These are phyloP conservation scores for sorghum (Sorghum bicolor) DNA, from an alignment of 176 grass and related monocot species.

Conservation along the genomic window DNA sequence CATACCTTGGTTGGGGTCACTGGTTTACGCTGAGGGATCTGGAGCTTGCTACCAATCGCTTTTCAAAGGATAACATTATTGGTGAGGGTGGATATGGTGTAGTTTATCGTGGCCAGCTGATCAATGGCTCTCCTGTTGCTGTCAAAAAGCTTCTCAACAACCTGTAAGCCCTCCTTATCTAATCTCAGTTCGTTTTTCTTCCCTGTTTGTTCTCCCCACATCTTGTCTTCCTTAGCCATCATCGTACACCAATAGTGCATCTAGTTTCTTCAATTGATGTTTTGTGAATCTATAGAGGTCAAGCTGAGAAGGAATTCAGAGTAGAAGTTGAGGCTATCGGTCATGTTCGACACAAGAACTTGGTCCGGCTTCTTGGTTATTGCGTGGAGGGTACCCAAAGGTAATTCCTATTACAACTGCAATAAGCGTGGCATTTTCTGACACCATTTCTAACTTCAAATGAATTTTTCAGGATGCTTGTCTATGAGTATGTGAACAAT, in stretches of 20 bases:
- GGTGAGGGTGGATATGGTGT: conserved; percentile 86
- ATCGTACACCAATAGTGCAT: background rate
- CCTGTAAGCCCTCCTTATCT: conserved; percentile 40
- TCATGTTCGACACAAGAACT: conserved; percentile 91
- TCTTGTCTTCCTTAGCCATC: conserved; percentile 5
- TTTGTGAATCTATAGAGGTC: conserved; percentile 49
- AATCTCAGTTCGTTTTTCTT: background rate
- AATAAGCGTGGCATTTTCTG: background rate
- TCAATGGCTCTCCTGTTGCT: conserved; percentile 71
- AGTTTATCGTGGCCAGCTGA: conserved; percentile 71
- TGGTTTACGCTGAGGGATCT: conserved; percentile 86
- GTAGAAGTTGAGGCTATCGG: conserved; percentile 94
- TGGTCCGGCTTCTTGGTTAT: conserved; percentile 76
- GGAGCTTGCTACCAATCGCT: conserved; percentile 67
- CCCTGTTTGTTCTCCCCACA: background rate
- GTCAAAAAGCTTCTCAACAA: conserved; percentile 86
- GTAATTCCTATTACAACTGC: conserved; percentile 34
- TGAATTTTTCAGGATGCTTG: conserved; percentile 63
- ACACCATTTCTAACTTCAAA: conserved; percentile 7
- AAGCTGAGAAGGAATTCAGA: conserved; percentile 90
- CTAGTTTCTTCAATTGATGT: conserved; percentile 10
- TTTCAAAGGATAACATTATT: conserved; percentile 72
- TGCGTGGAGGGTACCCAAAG: conserved; percentile 87
- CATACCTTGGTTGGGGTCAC: conserved; percentile 81
- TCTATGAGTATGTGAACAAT: conserved; percentile 85